A percentile compares a stretch with the other conserved stretches of the same genome.
phyloP scores from a whole-genome alignment of 345 rosid species.

The Hevea brasiliensis region DNA sequence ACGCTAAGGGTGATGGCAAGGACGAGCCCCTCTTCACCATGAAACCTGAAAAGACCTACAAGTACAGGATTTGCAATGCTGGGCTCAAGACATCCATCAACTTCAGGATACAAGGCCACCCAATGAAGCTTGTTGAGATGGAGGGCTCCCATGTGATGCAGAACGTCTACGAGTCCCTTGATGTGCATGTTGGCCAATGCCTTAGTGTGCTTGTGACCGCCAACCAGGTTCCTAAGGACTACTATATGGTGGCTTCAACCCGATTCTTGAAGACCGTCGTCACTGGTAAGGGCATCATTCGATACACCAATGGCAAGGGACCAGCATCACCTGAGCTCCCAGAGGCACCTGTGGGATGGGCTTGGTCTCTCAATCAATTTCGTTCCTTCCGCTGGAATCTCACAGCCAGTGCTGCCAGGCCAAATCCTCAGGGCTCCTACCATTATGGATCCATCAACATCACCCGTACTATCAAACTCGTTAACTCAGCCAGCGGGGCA shows the following conservation, averaged over 20 bases:
- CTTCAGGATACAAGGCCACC: slow-evolving; percentile 25
- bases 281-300: slow-evolving; percentile 20
- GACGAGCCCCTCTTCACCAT: slow-evolving; percentile 29
- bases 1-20: slow-evolving; percentile 14
- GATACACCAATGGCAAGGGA: slow-evolving; percentile 25
- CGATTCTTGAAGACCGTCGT: slow-evolving; percentile 16
- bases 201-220: slow-evolving; percentile 23
- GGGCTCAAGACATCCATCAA: slow-evolving; percentile 24
- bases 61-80: slow-evolving; percentile 26
- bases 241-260: slow-evolving; percentile 30
- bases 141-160: slow-evolving; percentile 27
- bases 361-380: slow-evolving; percentile 31
- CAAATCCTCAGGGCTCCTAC: slow-evolving; percentile 29
- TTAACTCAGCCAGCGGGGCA: slow-evolving; percentile 2
- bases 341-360: slow-evolving; percentile 29
- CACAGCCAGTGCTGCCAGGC: slow-evolving; percentile 33
- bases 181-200: slow-evolving; percentile 28
- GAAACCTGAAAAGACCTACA: slow-evolving; percentile 30
- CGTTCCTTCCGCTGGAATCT: slow-evolving; percentile 31
- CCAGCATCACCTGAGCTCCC: slow-evolving; percentile 20
- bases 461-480: slow-evolving; percentile 24
- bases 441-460: slow-evolving; percentile 29
- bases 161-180: slow-evolving; percentile 22
- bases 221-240: slow-evolving; percentile 22
- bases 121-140: slow-evolving; percentile 28